Evolutionary conservation across 148 eudicot genomes (phyloP), one percentile per base, ranked within the genome.

Genomic region (Spergularia bocconei): DNA sequence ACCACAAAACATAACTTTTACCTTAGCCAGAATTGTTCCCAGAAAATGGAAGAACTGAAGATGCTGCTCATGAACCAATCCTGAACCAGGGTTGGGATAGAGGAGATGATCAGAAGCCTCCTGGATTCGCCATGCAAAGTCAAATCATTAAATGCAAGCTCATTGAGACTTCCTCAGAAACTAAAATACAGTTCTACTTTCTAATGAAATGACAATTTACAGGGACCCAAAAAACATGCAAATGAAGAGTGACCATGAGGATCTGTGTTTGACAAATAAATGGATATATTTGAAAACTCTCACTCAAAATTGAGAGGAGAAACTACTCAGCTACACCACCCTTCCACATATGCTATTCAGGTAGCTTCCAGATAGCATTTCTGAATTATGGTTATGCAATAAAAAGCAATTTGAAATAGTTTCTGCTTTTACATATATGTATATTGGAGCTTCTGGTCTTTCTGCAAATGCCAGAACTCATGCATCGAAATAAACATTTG

Each of bases 51-150:
- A 94, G 84, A 72, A 92, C 83, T 95, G 92, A 76, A 92, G 96
- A 85, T 95, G 98, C 63, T 85, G 93, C 73, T 92, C 98, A 70
- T 95, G 98, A 70, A 92, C 79, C 81, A 92, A 76, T 80, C 91
- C 96, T 77, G 98, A 95, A 83, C 96, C 97, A 71, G 98, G 98
- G 86, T 95, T 95, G 29, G 98, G 98, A 75, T 95, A 95, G 79
- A 95, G 98, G 62, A 95, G 96, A 78, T 95, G 98, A 84, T 89
- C 96, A 5, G 85, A 76, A 52, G 98, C 90, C 85, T 95, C 98
- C 98, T 95, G 82, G 67, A 79, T 73, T 58, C 61, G 78, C 33
- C 79, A 82, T 33, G 60, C 60, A 73, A 73, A 67, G 67, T 20
- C 57, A 59, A 6, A 72, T 13, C 36, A 38, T 72, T 63, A 72